These are phyloP conservation scores for Coemansia sp. DNA, from an alignment of 192 early-diverging fungal genomes.

Conservation along the genomic window DNA sequence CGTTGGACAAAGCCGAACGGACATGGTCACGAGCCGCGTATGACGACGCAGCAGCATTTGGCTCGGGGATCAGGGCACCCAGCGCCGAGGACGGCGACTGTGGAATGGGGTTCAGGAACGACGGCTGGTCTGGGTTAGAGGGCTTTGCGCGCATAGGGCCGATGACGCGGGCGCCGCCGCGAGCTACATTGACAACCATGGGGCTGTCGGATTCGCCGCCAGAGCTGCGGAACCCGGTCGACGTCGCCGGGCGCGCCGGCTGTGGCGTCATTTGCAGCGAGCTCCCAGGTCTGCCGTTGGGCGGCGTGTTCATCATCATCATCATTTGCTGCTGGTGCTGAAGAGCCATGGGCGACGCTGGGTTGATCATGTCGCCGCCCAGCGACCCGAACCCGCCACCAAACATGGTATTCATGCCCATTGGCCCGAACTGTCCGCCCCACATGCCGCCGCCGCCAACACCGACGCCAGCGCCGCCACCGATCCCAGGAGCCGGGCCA, in stretches of 20 bases:
- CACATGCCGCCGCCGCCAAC: constrained; percentile 26
- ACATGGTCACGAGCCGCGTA: constrained; percentile 19
- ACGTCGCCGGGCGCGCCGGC: constrained; percentile 34
- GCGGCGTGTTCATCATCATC: constrained; percentile 9
- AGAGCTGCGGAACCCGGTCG: constrained; percentile 33
- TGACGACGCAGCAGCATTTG: not conserved
- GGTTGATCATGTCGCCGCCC: constrained; percentile 26
- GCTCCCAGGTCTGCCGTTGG: constrained; percentile 42
- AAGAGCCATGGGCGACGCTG: constrained; percentile 29
- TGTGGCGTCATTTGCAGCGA: constrained; percentile 39
- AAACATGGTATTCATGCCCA: constrained; percentile 37
- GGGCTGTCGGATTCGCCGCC: constrained; percentile 27
- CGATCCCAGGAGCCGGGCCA: not conserved
- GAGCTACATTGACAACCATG: constrained; percentile 46
- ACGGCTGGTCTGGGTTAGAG: constrained; percentile 14
- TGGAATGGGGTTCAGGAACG: constrained; percentile 52
- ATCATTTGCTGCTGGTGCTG: constrained; percentile 27
- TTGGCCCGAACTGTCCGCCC: constrained; percentile 28
- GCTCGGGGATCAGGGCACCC: constrained; percentile 24
- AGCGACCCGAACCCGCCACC: constrained; percentile 51
- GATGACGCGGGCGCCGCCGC: constrained; percentile 52
- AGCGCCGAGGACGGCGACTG: constrained; percentile 49
- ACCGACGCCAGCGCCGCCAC: constrained; percentile 8
- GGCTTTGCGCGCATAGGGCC: constrained; percentile 48
- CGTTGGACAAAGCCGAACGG: constrained; percentile 45